These are phyloP conservation scores for Xenoacremonium recifei DNA, from an alignment of 2,329 filamentous ascomycete genomes.

Conservation along the genomic window DNA sequence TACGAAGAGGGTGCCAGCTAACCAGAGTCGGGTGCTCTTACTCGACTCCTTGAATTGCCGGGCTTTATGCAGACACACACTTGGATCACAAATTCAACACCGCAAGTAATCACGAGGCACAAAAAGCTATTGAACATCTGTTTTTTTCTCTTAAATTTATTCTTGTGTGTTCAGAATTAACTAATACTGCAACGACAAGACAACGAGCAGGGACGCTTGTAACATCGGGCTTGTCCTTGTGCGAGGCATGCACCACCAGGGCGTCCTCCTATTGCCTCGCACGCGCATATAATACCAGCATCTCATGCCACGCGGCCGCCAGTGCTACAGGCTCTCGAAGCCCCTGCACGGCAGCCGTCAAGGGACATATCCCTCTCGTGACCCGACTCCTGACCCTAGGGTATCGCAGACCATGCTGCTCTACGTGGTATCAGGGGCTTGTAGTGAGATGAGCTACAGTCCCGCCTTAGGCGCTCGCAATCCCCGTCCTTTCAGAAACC, in stretches of 20 bases:
- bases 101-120: neutral
- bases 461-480: slow-evolving; percentile 19
- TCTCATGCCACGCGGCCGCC: slow-evolving; percentile 24
- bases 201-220: slow-evolving; percentile 38
- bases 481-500: slow-evolving; percentile 12
- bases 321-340: too few species aligned
- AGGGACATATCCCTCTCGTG: too few species aligned
- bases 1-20: too few species aligned
- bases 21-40: too few species aligned
- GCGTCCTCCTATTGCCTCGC: slow-evolving; percentile 24
- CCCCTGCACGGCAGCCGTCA: too few species aligned
- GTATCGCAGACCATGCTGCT: slow-evolving; percentile 19
- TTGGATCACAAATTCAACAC: too few species aligned
- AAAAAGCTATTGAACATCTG: slow-evolving; percentile 19
- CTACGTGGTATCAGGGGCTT: slow-evolving; percentile 12
- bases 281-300: slow-evolving; percentile 35
- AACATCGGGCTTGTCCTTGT: slow-evolving; percentile 36
- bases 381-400: slow-evolving; percentile 8
- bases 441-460: slow-evolving; percentile 29
- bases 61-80: too few species aligned
- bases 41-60: too few species aligned
- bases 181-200: slow-evolving; percentile 42
- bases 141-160: too few species aligned
- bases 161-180: slow-evolving; percentile 37
- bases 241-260: slow-evolving; percentile 30